A percentile compares a stretch with the other conserved stretches of the same genome.
These are phyloP conservation scores for Clitopilus passeckerianus DNA, from an alignment of 768 basidiomycete species.

Conservation along the genomic window DNA sequence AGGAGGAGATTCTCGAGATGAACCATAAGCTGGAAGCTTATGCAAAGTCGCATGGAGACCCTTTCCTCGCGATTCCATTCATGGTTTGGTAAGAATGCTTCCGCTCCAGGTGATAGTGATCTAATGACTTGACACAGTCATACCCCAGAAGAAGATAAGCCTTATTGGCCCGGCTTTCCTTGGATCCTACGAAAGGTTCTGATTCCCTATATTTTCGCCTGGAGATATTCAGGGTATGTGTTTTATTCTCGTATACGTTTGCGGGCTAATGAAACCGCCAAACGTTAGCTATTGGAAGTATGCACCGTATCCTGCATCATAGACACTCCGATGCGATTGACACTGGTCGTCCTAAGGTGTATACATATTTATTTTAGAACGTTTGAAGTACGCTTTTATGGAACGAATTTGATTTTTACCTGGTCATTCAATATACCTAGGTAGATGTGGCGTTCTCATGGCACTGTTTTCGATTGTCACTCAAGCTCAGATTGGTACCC, in stretches of 20 bases:
- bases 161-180: slow-evolving; percentile 29
- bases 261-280: neutral
- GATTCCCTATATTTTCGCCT: slow-evolving; percentile 29
- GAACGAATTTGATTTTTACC: too few species aligned
- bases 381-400: too few species aligned
- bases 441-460: too few species aligned
- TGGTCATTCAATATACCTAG: too few species aligned
- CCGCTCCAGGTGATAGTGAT: neutral
- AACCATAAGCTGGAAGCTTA: slow-evolving; percentile 19
- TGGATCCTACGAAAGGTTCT: slow-evolving; percentile 33
- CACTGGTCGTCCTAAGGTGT: too few species aligned
- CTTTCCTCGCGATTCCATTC: slow-evolving; percentile 26
- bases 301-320: slow-evolving; percentile 25
- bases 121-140: slow-evolving; percentile 19
- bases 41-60: slow-evolving; percentile 27
- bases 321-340: neutral
- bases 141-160: slow-evolving; percentile 29
- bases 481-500: too few species aligned
- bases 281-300: slow-evolving; percentile 33
- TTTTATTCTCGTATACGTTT: neutral
- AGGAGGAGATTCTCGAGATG: slow-evolving; percentile 20
- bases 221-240: slow-evolving; percentile 27
- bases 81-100: slow-evolving; percentile 21
- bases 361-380: too few species aligned
- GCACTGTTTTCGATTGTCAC: too few species aligned